Base-by-base conservation (phyloP, 108 stramenopile genomes). In the Phaeodactylum tricornutum region DNA sequence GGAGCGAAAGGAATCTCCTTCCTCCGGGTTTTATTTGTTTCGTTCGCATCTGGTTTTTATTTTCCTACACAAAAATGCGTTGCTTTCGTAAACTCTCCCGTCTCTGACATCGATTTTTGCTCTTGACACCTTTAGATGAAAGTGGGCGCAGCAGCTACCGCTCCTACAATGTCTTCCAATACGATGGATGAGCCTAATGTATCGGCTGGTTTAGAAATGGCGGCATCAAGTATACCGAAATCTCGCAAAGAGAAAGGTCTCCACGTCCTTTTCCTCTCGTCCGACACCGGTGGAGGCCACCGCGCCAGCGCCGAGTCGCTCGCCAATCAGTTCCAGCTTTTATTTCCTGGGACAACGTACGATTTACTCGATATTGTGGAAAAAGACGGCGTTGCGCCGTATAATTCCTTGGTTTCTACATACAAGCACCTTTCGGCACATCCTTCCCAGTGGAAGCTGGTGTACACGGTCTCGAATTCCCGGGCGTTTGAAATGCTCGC, bases 251-350 rank as follows among this genome's bases (percentile, higher is more conserved):
- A 46, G 11, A 50, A 54, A 34, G 76, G 66, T 8, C 64, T 85
- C 32, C 84, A 87, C 33, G 70, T 98, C 20, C 60, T 98, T 28
- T 94, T 98, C 55, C 60, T 98, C 43, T 89, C 90, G 55, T 84
- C 84, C 25, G 96, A 98, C 66, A 98, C 96, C 3, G 96, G 96
- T 25, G 96, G 96, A 16, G 96, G 96, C 5, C 96, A 98, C 67
- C 76, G 94, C 32, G 95, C 96, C 15, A 79, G 75, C 36, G 88
- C 96, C 31, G 79, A 86, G 58, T 84, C 89, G 8, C 77, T 97
- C 24, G 87, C 79, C 5, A 75, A 79, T 14, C 94, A 94, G 36
- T 84, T 97, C 50, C 52, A 85, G 25, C 42, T 68, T 9, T 63
- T 90, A 27, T 91, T 72, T 64, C 80, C 80, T 19, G 87, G 87